Evolutionary conservation across 306 rosid genomes (phyloP).

Genomic region (Ziziphus jujuba): DNA sequence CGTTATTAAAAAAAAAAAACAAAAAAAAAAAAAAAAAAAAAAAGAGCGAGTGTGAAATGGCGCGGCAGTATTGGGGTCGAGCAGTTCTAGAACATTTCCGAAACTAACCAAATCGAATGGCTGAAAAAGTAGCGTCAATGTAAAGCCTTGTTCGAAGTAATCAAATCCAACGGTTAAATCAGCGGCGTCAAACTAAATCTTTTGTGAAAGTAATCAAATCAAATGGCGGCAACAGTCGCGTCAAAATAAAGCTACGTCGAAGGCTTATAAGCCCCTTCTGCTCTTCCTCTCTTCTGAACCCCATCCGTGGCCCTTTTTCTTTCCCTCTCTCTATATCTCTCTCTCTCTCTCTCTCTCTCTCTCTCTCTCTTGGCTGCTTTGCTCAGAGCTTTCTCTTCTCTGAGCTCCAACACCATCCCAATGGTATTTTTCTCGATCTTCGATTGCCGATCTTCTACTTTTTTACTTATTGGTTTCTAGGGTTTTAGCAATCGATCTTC

Average conservation of each 20-base stretch:
- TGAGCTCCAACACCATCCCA: not conserved
- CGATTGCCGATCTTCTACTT: too few species aligned
- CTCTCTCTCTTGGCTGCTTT: not conserved
- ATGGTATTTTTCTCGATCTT: conserved; percentile 24
- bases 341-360: not conserved
- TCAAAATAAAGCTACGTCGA: conserved; percentile 28
- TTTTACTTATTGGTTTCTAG: not conserved
- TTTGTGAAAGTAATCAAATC: not conserved
- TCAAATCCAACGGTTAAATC: conserved; percentile 8
- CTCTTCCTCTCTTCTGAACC: not conserved
- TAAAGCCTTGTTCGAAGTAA: not conserved
- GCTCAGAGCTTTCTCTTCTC: not conserved
- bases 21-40: too few species aligned
- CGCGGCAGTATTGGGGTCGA: too few species aligned
- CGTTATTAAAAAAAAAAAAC: too few species aligned
- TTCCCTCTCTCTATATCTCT: not conserved
- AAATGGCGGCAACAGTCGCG: conserved; percentile 22
- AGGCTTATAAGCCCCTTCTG: conserved; percentile 1
- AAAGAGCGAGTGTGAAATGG: too few species aligned
- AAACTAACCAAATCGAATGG: not conserved
- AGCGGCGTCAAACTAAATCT: conserved; percentile 37
- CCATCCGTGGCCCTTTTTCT: not conserved
- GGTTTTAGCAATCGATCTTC: conserved; percentile 18
- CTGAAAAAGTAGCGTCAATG: not conserved
- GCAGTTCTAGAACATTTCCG: too few species aligned